Evolutionary conservation across 2,329 filamentous ascomycete species (phyloP).

Genomic region (Ceratocystis alfenasii): DNA sequence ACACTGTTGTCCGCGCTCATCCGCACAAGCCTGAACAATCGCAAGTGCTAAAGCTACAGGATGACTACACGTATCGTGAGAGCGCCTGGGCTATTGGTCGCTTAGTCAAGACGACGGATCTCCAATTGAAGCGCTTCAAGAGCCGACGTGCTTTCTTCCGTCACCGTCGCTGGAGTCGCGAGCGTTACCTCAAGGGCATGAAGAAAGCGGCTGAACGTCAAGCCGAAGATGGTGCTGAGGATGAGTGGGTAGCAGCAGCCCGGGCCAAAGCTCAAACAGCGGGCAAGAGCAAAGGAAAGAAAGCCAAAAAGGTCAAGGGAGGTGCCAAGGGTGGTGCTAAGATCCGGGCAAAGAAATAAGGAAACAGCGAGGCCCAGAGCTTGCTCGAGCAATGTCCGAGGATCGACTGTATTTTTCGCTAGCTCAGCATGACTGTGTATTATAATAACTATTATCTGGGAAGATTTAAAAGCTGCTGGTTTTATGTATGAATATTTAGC

Average conservation of each 20-base stretch:
- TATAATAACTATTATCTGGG: conserved; percentile 1
- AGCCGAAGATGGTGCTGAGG: conserved; percentile 24
- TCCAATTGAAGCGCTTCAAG: conserved; percentile 39
- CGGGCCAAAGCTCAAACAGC: conserved; percentile 26
- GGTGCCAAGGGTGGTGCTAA: conserved; percentile 31
- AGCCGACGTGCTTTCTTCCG: conserved; percentile 41
- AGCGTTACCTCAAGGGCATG: conserved; percentile 34
- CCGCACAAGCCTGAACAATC: conserved; percentile 33
- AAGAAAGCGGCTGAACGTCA: conserved; percentile 30
- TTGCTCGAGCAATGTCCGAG: neutral
- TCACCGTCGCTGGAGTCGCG: conserved; percentile 34
- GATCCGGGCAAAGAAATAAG: conserved; percentile 25
- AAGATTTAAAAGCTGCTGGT: neutral
- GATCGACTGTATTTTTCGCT: conserved; percentile 3
- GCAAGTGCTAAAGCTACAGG: conserved; percentile 39
- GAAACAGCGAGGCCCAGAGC: neutral
- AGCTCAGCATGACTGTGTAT: conserved; percentile 3
- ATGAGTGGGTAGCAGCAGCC: conserved; percentile 26
- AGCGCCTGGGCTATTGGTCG: conserved; percentile 48
- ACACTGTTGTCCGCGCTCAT: conserved; percentile 34
- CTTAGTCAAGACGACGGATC: conserved; percentile 40
- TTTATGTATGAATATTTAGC: conserved; percentile 8
- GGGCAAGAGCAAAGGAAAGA: conserved; percentile 29
- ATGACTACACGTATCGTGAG: conserved; percentile 48
- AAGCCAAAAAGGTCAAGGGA: conserved; percentile 31